A percentile compares a stretch with the other conserved stretches of the same genome.
These are phyloP conservation scores for Platismatia glauca DNA, from an alignment of 495 filamentous ascomycete genomes.

Conservation along the genomic window DNA sequence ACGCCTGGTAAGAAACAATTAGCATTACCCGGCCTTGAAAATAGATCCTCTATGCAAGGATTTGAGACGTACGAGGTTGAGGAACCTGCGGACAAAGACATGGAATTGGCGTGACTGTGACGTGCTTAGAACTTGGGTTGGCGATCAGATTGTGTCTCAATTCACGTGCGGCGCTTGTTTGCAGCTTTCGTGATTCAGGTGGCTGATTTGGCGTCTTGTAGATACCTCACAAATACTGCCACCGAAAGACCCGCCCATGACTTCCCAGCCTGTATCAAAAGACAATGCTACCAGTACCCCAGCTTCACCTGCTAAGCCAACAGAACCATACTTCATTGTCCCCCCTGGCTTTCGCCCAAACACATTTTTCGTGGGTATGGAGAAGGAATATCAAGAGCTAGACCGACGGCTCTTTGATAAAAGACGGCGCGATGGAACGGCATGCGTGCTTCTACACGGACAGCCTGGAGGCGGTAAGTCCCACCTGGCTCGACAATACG, in stretches of 20 bases:
- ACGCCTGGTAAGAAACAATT: conserved; percentile 23
- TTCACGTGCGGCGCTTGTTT: not conserved
- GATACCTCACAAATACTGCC: conserved; percentile 24
- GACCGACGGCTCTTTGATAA: conserved; percentile 61
- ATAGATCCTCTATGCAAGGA: conserved; percentile 13
- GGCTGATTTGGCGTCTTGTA: conserved; percentile 26
- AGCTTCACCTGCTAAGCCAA: conserved; percentile 9
- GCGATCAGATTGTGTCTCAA: not conserved
- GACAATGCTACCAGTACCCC: conserved; percentile 17
- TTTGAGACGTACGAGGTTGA: conserved; percentile 26
- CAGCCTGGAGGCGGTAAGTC: conserved; percentile 75
- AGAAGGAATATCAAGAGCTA: conserved; percentile 58
- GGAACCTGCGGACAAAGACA: conserved; percentile 27
- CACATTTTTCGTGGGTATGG: conserved; percentile 63
- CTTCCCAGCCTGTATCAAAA: conserved; percentile 11
- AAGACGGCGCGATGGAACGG: conserved; percentile 52
- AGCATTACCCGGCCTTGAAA: conserved; percentile 19
- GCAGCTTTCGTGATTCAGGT: not conserved
- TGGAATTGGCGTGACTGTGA: conserved; percentile 8
- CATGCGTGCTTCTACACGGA: conserved; percentile 60
- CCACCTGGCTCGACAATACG: conserved; percentile 73
- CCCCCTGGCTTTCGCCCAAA: conserved; percentile 73
- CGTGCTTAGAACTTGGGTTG: not conserved
- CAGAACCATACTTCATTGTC: conserved; percentile 48
- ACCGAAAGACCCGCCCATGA: conserved; percentile 13